Evolutionary conservation across 2,329 filamentous ascomycete genomes (phyloP).

Genomic region (Taxawa tesnikishii): DNA sequence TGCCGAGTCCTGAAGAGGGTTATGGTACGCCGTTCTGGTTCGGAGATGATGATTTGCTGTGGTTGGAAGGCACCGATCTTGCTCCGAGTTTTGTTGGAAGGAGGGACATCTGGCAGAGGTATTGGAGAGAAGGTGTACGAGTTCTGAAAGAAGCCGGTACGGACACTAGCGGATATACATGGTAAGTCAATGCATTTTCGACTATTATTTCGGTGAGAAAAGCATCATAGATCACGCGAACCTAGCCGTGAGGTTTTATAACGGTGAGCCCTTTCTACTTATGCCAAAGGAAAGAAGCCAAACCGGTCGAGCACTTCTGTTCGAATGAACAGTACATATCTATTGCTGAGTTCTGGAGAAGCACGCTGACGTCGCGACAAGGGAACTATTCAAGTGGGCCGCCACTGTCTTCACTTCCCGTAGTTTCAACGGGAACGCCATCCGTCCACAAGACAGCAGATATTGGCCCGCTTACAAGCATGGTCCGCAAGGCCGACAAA

Average conservation of each 20-base stretch:
- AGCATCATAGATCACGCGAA: no score
- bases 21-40: constrained; percentile 22
- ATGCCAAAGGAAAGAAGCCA: no score
- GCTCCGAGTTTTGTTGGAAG: constrained; percentile 17
- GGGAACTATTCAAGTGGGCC: constrained; percentile 38
- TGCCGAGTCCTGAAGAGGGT: constrained; percentile 18
- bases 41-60: constrained; percentile 18
- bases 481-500: constrained; percentile 14
- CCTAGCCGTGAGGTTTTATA: no score
- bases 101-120: constrained; percentile 21
- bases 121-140: constrained; percentile 21
- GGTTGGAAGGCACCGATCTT: constrained; percentile 23
- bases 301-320: no score
- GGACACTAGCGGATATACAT: constrained; percentile 24
- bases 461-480: constrained; percentile 23
- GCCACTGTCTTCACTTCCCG: constrained; percentile 39
- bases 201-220: no score
- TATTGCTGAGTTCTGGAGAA: no score
- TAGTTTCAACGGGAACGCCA: constrained; percentile 32
- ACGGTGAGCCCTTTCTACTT: no score
- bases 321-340: no score
- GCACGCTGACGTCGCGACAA: no score
- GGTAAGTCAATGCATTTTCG: no score
- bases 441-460: constrained; percentile 20
- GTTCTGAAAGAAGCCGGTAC: constrained; percentile 17